These are phyloP conservation scores for Nemania abortiva DNA, from an alignment of 2,329 filamentous ascomycete genomes.

Conservation along the genomic window DNA sequence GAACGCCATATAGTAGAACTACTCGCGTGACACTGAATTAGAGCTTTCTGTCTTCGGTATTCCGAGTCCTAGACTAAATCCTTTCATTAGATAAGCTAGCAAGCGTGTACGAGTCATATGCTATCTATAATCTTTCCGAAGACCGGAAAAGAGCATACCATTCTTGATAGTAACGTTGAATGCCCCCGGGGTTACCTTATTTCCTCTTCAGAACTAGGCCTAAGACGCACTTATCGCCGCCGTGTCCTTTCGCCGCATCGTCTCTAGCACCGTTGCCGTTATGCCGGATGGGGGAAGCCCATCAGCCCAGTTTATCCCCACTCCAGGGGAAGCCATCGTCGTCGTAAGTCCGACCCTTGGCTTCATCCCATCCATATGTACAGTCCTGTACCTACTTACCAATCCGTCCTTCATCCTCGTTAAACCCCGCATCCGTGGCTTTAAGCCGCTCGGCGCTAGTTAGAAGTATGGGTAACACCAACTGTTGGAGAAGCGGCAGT, in stretches of 20 bases:
- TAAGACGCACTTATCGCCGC: constrained; percentile 6
- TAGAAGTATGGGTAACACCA: constrained; percentile 4
- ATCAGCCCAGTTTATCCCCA: constrained; percentile 20
- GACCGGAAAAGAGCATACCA: background rate
- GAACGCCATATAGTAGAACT: constrained; percentile 17
- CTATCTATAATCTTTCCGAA: constrained; percentile 3
- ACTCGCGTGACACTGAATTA: constrained; percentile 25
- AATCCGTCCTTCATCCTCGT: constrained; percentile 13
- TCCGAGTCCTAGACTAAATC: constrained; percentile 18
- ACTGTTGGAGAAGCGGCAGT: constrained; percentile 9
- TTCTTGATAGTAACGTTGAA: constrained; percentile 14
- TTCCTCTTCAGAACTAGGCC: constrained; percentile 21
- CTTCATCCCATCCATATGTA: constrained; percentile 16
- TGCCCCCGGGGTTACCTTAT: constrained; percentile 20
- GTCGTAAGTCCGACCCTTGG: constrained; percentile 13
- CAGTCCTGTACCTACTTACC: background rate
- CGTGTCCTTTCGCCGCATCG: constrained; percentile 11
- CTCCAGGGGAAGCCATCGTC: constrained; percentile 13
- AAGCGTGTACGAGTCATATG: constrained; percentile 23
- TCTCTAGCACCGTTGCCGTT: constrained; percentile 23
- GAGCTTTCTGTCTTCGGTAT: constrained; percentile 15
- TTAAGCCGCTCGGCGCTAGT: constrained; percentile 14
- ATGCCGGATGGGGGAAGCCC: constrained; percentile 28
- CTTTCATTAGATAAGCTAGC: constrained; percentile 20
- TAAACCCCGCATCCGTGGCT: constrained; percentile 35